Base-by-base conservation (phyloP, 192 early-diverging fungal species). In the Entomortierella parvispora region DNA sequence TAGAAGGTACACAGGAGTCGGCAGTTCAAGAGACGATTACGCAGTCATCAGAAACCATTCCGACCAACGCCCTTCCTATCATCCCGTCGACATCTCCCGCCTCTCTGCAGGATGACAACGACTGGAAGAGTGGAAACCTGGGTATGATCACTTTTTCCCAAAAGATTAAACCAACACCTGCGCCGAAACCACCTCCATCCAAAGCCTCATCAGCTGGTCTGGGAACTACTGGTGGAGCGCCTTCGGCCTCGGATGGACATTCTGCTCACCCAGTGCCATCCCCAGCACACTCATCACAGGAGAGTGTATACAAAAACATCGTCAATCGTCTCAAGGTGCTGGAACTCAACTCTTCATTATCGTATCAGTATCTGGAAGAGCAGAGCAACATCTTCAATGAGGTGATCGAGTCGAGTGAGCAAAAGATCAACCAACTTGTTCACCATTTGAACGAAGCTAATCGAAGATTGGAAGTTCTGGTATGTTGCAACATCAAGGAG, bases 281-380 rank as follows among this genome's bases (percentile, higher is more conserved):
- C 14, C 58, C 62, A 33, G 49, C 49, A 23, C 69, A 75, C 22
- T 74, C 80, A 1, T 87, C 88, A 14, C 93, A 95, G 65, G 95
- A 82, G 43, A 82, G 75, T 60, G 69, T 96, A 37, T 97, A 94
- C 79, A 96, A 96, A 56, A 95, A 91, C 9, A 96, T 98, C 33
- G 90, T 94, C 85, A 95, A 93, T 60, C 89, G 96, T 15, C 80
- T 98, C 2, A 75, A 81, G 32, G 75, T 83, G 15, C 81, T 98
- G 11, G 97, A 98, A 65, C 80, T 89, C 23, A 96, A 96, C 68
- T 83, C 92, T 3, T 93, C 93, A 0, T 67, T 92, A 18, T 87
- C 89, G 18, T 88, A 90, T 56, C 85, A 84, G 54, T 93, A 94
- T 57, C 65, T 95, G 54, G 91, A 94, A 52, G 90, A 92, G 32